A percentile compares a stretch with the other conserved stretches of the same genome.
Conservation (phyloP, 1,284 basidiomycete species). For the Wallemia hederae region DNA sequence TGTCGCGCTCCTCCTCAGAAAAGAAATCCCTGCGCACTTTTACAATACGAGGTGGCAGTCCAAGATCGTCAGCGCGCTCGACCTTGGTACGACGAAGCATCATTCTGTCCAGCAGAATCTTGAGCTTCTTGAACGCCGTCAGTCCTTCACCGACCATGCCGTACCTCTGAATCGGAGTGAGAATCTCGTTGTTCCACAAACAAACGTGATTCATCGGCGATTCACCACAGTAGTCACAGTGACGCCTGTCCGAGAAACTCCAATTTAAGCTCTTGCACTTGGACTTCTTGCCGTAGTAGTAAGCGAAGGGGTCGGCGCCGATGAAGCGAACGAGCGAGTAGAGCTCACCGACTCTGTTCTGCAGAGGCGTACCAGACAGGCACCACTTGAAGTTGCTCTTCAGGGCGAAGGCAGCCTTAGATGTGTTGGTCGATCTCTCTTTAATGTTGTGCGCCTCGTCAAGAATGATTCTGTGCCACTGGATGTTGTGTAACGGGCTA, state of each 20-base stretch:
- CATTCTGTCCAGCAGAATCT: conserved; percentile 66
- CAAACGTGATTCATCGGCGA: conserved; percentile 73
- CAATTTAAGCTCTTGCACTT: conserved; percentile 71
- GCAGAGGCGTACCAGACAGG: conserved; percentile 27
- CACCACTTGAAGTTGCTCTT: conserved; percentile 69
- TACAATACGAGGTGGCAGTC: conserved; percentile 78
- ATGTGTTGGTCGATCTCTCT: conserved; percentile 77
- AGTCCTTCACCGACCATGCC: conserved; percentile 39
- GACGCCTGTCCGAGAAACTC: conserved; percentile 51
- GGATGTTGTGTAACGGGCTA: conserved; percentile 52
- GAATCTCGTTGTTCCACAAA: conserved; percentile 51
- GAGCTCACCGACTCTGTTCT: conserved; percentile 88
- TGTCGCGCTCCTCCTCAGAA: conserved; percentile 83
- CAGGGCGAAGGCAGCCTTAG: conserved; percentile 78
- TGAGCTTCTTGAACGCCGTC: conserved; percentile 65
- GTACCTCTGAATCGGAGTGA: conserved; percentile 69
- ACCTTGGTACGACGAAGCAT: conserved; percentile 52
- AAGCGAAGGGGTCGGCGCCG: conserved; percentile 67
- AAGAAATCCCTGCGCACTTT: conserved; percentile 73
- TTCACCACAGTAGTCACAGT: conserved; percentile 74
- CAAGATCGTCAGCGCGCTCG: conserved; percentile 87
- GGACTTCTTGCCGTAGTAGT: conserved; percentile 56
- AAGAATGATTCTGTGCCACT: conserved; percentile 61
- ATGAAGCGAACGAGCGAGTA: conserved; percentile 84
- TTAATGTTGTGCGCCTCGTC: conserved; percentile 77